Evolutionary conservation across 1,284 basidiomycete genomes (phyloP).

Genomic region (Xanthoconium separans): DNA sequence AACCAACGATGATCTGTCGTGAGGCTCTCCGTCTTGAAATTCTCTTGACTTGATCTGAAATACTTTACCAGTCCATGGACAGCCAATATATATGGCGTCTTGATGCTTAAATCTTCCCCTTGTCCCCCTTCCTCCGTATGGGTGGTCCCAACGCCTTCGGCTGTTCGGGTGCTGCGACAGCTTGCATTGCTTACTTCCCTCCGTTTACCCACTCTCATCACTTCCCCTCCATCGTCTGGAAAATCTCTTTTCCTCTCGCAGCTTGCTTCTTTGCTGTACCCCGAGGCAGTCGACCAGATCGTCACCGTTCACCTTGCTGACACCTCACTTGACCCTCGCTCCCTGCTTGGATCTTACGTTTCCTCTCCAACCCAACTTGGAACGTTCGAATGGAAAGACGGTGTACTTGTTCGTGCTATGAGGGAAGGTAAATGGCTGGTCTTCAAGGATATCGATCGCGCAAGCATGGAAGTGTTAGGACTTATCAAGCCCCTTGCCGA

Average conservation of each 20-base stretch:
- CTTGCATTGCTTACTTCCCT: constrained; percentile 69
- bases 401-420: constrained; percentile 89
- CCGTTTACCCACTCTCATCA: constrained; percentile 79
- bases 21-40: constrained; percentile 16
- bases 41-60: constrained; percentile 1
- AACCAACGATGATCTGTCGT: constrained; percentile 54
- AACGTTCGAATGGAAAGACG: constrained; percentile 96
- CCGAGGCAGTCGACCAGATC: constrained; percentile 56
- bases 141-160: constrained; percentile 70
- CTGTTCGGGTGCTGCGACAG: constrained; percentile 55
- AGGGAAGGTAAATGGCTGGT: constrained; percentile 93
- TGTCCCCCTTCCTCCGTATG: constrained; percentile 32
- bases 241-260: constrained; percentile 84
- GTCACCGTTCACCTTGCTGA: constrained; percentile 91
- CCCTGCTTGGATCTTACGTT: constrained; percentile 90
- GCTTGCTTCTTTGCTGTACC: constrained; percentile 65
- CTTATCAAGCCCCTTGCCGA: constrained; percentile 83
- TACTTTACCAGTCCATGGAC: constrained; percentile 46
- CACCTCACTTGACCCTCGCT: constrained; percentile 92
- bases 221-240: constrained; percentile 87
- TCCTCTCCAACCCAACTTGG: constrained; percentile 87
- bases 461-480: constrained; percentile 83
- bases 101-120: constrained; percentile 49
- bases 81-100: constrained; percentile 62
- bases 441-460: constrained; percentile 91